Conservation (phyloP, 2,329 filamentous ascomycete species). For the Ceratocystis albifundus region DNA sequence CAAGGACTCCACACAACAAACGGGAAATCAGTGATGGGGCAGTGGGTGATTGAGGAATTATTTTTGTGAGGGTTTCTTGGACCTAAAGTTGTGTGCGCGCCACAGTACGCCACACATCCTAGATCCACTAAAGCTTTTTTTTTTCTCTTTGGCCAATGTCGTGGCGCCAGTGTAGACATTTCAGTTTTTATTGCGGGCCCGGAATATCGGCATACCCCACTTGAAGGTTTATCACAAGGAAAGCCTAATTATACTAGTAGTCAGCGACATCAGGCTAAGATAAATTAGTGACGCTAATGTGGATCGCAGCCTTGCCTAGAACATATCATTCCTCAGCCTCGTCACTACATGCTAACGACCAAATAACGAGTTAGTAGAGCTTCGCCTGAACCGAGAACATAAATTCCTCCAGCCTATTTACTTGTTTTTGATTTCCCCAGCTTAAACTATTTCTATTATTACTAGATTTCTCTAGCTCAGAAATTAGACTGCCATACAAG, state of each 20-base stretch:
- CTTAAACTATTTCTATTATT: not conserved
- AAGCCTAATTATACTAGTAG: not conserved
- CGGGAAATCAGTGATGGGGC: conserved; percentile 20
- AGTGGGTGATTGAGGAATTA: conserved; percentile 16
- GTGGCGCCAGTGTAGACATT: conserved; percentile 14
- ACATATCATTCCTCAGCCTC: conserved; percentile 12
- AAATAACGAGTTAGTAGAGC: not conserved
- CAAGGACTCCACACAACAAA: conserved; percentile 22
- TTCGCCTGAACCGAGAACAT: not conserved
- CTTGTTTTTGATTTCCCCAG: not conserved
- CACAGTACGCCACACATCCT: conserved; percentile 13
- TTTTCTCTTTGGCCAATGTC: conserved; percentile 1
- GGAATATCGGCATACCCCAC: too few relatives aligned
- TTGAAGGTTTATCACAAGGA: too few relatives aligned
- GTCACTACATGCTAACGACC: not conserved
- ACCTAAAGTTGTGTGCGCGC: conserved; percentile 23
- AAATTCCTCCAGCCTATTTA: not conserved
- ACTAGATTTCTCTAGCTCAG: not conserved
- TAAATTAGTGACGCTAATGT: conserved; percentile 2
- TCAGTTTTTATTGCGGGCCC: too few relatives aligned
- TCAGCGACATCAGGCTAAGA: not conserved
- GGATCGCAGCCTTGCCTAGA: conserved; percentile 6
- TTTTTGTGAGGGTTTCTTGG: conserved; percentile 23
- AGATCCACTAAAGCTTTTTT: conserved; percentile 6
- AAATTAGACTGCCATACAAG: not conserved